A percentile compares a stretch with the other conserved stretches of the same genome.
These are phyloP conservation scores for Fraxinus cuspidata DNA, from an alignment of 257 asterid species.

Conservation along the genomic window DNA sequence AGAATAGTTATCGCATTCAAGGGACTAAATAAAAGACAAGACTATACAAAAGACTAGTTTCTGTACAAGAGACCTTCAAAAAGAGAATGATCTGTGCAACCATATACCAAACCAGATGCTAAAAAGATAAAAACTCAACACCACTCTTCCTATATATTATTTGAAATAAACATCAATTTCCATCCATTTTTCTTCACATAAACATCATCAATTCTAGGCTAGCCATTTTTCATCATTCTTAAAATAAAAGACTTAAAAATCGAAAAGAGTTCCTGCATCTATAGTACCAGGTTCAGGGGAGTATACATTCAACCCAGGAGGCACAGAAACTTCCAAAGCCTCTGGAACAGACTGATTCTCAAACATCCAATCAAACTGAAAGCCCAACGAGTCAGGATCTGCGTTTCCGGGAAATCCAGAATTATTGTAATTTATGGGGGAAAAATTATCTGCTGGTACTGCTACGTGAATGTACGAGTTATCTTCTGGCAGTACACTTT, in stretches of 20 bases:
- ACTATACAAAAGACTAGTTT: not conserved
- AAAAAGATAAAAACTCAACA: not conserved
- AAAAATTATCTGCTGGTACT: conserved; percentile 16
- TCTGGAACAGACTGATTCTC: conserved; percentile 40
- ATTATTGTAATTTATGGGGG: conserved; percentile 22
- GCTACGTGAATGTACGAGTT: conserved; percentile 21
- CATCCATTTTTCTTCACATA: not conserved
- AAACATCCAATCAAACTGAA: conserved; percentile 45
- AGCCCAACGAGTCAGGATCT: conserved; percentile 29
- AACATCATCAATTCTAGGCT: not conserved
- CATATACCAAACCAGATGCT: not conserved
- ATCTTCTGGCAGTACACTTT: conserved; percentile 11
- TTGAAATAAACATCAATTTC: not conserved
- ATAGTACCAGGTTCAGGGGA: conserved; percentile 37
- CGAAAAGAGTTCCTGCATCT: conserved; percentile 43
- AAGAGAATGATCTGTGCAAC: not conserved
- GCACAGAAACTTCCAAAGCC: conserved; percentile 34
- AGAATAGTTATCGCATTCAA: not conserved
- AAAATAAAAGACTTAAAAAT: conserved; percentile 30
- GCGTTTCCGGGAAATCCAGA: conserved; percentile 35
- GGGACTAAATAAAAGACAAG: not conserved
- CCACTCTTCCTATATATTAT: not conserved
- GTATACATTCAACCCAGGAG: conserved; percentile 43
- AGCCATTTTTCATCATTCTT: conserved; percentile 1
- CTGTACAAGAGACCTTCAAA: not conserved